phyloP scores from a whole-genome alignment of 331 rosid genomes.

The Pyrus hybrid region DNA sequence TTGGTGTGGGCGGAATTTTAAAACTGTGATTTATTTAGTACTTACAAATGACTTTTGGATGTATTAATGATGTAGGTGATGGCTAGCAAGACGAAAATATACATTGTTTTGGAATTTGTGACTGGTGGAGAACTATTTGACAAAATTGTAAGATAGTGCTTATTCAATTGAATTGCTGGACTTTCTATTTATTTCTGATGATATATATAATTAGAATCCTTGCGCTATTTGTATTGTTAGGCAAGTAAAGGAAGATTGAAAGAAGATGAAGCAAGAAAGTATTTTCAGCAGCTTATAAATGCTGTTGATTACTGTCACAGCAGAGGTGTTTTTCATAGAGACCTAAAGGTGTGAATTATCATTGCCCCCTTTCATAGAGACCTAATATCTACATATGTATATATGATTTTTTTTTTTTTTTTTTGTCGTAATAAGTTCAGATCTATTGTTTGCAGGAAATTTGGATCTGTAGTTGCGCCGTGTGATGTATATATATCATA shows the following conservation, averaged over 20 bases:
- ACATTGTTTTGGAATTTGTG: slow-evolving; percentile 85
- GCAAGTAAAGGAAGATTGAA: slow-evolving; percentile 76
- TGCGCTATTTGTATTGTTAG: slow-evolving; percentile 31
- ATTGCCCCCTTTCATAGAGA: not conserved
- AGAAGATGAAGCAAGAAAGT: slow-evolving; percentile 94
- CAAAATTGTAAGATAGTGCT: slow-evolving; percentile 64
- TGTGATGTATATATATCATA: not conserved
- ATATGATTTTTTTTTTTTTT: not conserved
- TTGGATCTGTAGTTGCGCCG: not conserved
- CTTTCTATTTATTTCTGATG: slow-evolving; percentile 1
- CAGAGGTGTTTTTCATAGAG: slow-evolving; percentile 93
- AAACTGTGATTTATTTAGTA: not conserved
- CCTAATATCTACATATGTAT: not conserved
- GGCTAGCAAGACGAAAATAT: slow-evolving; percentile 96
- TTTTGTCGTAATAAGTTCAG: not conserved
- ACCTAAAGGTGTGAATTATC: slow-evolving; percentile 60
- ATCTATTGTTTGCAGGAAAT: not conserved
- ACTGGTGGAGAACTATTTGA: slow-evolving; percentile 93
- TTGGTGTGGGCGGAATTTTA: not conserved
- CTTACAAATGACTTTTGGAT: slow-evolving; percentile 13
- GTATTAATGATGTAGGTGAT: slow-evolving; percentile 60
- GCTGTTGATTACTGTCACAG: slow-evolving; percentile 96
- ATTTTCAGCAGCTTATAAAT: slow-evolving; percentile 86
- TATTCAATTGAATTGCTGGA: not conserved
- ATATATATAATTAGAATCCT: not conserved